Conservation (phyloP, 306 rosid genomes). For the Mimosa bimucronata region DNA sequence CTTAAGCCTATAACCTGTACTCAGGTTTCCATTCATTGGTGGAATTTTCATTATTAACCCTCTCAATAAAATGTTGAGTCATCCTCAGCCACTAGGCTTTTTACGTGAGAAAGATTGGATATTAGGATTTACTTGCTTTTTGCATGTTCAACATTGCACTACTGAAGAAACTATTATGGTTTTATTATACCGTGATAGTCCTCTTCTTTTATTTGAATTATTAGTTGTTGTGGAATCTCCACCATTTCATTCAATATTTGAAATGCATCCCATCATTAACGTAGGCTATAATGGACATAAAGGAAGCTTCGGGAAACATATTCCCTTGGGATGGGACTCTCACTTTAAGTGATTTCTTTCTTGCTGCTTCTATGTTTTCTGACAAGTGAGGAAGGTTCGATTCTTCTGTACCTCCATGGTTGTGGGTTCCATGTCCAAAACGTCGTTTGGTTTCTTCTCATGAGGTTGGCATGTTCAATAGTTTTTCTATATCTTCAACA, state of each 20-base stretch:
- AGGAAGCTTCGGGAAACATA: conserved; percentile 31
- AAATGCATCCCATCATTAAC: not conserved
- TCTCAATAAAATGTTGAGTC: not conserved
- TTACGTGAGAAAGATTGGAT: not conserved
- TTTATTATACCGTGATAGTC: not conserved
- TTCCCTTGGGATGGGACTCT: conserved; percentile 70
- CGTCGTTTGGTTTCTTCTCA: conserved; percentile 43
- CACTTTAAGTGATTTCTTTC: conserved; percentile 56
- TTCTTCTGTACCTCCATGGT: conserved; percentile 65
- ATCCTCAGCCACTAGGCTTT: not conserved
- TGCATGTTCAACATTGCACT: not conserved
- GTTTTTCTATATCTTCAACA: not conserved
- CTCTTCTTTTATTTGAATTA: not conserved
- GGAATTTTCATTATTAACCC: conserved; percentile 3
- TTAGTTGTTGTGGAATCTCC: not conserved
- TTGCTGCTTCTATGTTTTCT: conserved; percentile 60
- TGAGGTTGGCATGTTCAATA: conserved; percentile 38
- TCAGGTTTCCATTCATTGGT: not conserved
- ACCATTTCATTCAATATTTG: not conserved
- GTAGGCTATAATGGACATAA: conserved; percentile 38
- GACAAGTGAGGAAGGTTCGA: conserved; percentile 61
- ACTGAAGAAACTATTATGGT: not conserved
- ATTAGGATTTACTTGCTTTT: not conserved
- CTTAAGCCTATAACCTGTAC: not conserved
- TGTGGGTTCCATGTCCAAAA: conserved; percentile 58